Evolutionary conservation across 129 eudicot species (phyloP), one percentile per base, ranked within the genome.

Genomic region (Cynara cardunculus): DNA sequence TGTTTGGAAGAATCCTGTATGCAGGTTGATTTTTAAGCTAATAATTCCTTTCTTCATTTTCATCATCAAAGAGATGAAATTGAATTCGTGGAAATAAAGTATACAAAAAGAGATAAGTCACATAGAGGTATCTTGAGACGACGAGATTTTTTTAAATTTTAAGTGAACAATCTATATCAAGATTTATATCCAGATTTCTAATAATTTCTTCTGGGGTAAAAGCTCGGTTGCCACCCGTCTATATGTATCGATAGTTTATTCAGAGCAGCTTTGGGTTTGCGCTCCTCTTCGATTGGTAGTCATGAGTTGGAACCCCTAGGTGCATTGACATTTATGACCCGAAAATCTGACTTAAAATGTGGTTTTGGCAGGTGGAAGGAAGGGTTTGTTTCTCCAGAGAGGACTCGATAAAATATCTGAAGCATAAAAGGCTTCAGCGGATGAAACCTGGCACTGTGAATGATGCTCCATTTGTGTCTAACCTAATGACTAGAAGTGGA

Each of bases 281-380:
- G 59, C 53, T 35, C 21, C 62, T 61, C 25, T 76, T 31, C 22
- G 71, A 61, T 76, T 67, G 2, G 27, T 68, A 37, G 74, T 67
- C 71, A 16, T 39, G 35, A 67, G 69, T 66, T 35, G 16, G 81
- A 44, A 78, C 11, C 7, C 37, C 7, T 78, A n/a, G 30, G 76
- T 4, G 69, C 31, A 68, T 71, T 69, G 77, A 71, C 61, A 7
- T n/a, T 26, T 39, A 26, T 56, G 72, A 6, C 49, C 22, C 27
- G 25, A 62, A 74, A 39, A 32, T 35, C 31, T 73, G 49, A 86
- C 19, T 46, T 72, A 22, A 69, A 25, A 25, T 80, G 59, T 80
- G 73, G 26, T 27, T 30, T 27, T 85, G 78, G 30, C 86, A 95
- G 99, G 99, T 95, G 91, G 99, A 95, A 81, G 99, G 99, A 64